A percentile compares a stretch with the other conserved stretches of the same genome.
Evolutionary conservation across 2,329 filamentous ascomycete genomes (phyloP).

Genomic region (Clarireedia monteithiana): DNA sequence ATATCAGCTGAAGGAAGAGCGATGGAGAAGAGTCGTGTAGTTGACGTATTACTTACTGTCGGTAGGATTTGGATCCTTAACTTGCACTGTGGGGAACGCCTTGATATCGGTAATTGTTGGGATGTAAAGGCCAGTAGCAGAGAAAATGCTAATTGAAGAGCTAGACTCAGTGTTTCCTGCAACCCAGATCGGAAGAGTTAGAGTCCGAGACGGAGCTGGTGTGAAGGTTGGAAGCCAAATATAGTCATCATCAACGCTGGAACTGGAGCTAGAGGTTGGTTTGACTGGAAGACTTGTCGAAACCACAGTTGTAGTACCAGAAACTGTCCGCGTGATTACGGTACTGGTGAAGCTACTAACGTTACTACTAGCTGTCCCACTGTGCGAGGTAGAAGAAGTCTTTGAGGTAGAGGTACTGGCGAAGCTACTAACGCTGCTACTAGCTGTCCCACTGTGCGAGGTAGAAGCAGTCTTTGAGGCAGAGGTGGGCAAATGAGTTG

Average conservation of each 20-base stretch:
- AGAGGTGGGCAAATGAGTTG: background rate
- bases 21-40: background rate
- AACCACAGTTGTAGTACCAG: too few relatives aligned
- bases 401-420: background rate
- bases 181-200: background rate
- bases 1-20: background rate
- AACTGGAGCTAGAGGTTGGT: background rate
- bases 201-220: background rate
- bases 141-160: background rate
- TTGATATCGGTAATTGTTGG: conserved; percentile 1
- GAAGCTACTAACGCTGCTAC: background rate
- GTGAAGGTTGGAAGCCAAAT: background rate
- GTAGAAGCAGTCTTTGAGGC: background rate
- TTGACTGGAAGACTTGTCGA: too few relatives aligned
- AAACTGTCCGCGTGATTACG: too few relatives aligned
- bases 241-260: background rate
- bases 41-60: background rate
- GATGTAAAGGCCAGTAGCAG: conserved; percentile 3
- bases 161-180: background rate
- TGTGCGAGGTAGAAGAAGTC: background rate
- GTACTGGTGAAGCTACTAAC: background rate
- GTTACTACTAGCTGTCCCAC: background rate
- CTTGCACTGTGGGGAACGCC: background rate
- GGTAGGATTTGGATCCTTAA: conserved; percentile 1
- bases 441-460: background rate